Percentiles rank a stretch among this genome's conserved stretches.
Conservation (phyloP, 495 filamentous ascomycete species). For the Talaromyces trachyspermus region DNA sequence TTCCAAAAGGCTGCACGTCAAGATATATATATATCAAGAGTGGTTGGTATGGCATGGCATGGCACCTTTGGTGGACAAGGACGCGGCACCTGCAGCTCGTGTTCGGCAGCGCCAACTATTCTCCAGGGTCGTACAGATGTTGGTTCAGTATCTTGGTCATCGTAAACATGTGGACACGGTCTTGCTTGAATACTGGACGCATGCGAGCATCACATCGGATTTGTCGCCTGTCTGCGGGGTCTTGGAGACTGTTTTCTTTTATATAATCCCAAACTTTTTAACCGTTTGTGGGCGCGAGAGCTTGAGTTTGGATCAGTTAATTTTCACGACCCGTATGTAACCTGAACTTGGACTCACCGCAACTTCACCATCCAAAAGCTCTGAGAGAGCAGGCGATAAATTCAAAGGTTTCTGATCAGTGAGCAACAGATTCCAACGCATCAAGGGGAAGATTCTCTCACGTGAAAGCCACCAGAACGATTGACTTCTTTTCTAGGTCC, state of each 20-base stretch:
- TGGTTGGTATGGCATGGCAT: neutral
- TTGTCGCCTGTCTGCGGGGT: slow-evolving; percentile 82
- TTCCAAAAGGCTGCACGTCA: no score
- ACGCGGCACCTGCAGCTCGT: no score
- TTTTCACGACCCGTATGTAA: neutral
- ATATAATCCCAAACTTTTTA: slow-evolving; percentile 93
- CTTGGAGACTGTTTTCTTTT: slow-evolving; percentile 77
- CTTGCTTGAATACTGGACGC: slow-evolving; percentile 82
- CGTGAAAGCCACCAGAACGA: slow-evolving; percentile 60
- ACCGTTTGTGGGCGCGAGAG: slow-evolving; percentile 91
- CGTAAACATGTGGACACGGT: slow-evolving; percentile 94
- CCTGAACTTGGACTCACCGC: slow-evolving; percentile 38
- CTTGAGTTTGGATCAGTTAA: slow-evolving; percentile 29
- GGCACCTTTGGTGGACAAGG: no score
- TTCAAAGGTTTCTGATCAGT: slow-evolving; percentile 52
- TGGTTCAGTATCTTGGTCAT: slow-evolving; percentile 81
- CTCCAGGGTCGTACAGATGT: slow-evolving; percentile 58
- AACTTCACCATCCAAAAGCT: slow-evolving; percentile 52
- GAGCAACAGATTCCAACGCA: neutral
- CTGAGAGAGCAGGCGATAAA: slow-evolving; percentile 58
- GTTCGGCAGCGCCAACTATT: no score
- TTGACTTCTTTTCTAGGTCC: slow-evolving; percentile 57
- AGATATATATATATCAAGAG: neutral
- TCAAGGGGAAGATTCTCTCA: slow-evolving; percentile 27
- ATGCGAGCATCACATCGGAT: slow-evolving; percentile 88